Base-by-base conservation (phyloP, 768 basidiomycete species). In the Pisolithus microcarpus region DNA sequence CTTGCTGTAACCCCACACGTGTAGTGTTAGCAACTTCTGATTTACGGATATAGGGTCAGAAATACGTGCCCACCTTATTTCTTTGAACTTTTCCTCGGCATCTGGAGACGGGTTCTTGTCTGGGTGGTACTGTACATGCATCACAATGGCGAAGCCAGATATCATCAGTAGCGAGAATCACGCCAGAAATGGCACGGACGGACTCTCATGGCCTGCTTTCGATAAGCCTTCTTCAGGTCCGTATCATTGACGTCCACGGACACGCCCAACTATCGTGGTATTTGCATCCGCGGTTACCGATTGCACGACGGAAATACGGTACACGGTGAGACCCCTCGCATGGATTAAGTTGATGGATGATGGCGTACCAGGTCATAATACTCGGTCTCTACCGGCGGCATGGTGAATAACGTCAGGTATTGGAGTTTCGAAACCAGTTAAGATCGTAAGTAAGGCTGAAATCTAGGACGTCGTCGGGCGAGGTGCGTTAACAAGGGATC, bases 41-140 rank as follows among this genome's bases (percentile, higher is more conserved):
- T 40, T 49, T 38, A 50, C 23, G 50, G 49, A 49, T 44, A 54
- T 39, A 31, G 43, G 58, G 56, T 49, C 38, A 48, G 5, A n/a
- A 19, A 38, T 6, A 16, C 11, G 8, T 47, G 38, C 66, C 55
- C 58, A 84, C 89, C 91, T 92, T 62, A 99, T 90, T 43, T 96
- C 90, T 70, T 97, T 95, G 75, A 99, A 99, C 73, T 84, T 93
- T 65, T 89, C 86, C 65, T 93, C 92, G 1, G 95, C 96, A 61
- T 91, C 91, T n/a, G 83, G 78, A 4, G 90, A 87, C 7, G 81
- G 77, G 62, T 97, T 97, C 78, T 95, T 96, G 71, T 96, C 94
- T 5, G 93, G 94, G 65, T 96, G 93, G 65, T 85, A 95, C 88
- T 93, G 58, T 30, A 40, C 52, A 46, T 13, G 26, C 28, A 40